Evolutionary conservation across 2,329 filamentous ascomycete species (phyloP).

Genomic region (Diaporthe helianthi): DNA sequence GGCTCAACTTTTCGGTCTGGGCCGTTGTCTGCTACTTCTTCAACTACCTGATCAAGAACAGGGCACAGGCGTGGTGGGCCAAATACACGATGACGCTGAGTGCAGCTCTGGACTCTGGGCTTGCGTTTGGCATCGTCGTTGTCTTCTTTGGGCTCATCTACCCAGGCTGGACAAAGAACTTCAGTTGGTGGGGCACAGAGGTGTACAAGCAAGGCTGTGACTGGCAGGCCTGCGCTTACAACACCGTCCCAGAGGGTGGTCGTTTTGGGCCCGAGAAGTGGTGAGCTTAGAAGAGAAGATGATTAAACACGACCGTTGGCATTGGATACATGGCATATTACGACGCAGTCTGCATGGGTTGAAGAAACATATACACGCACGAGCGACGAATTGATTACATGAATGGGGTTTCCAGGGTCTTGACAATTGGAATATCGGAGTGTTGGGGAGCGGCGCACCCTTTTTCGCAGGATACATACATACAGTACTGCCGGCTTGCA

Average conservation of each 20-base stretch:
- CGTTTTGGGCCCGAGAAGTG: slow-evolving; percentile 71
- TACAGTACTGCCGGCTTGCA: neutral
- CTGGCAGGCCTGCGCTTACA: slow-evolving; percentile 81
- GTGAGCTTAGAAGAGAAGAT: slow-evolving; percentile 44
- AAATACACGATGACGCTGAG: slow-evolving; percentile 92
- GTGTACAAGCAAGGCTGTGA: slow-evolving; percentile 85
- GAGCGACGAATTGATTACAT: slow-evolving; percentile 24
- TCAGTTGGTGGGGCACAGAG: slow-evolving; percentile 90
- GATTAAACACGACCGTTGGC: neutral
- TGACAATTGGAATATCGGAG: neutral
- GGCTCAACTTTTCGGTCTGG: slow-evolving; percentile 89
- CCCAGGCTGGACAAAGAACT: slow-evolving; percentile 74
- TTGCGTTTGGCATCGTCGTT: slow-evolving; percentile 82
- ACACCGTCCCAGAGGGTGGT: slow-evolving; percentile 65
- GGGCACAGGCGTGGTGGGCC: slow-evolving; percentile 80
- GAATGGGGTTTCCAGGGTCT: neutral
- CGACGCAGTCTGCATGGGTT: slow-evolving; percentile 3
- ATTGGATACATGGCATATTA: neutral
- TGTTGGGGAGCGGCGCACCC: neutral
- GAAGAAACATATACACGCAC: neutral
- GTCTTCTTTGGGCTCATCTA: slow-evolving; percentile 90
- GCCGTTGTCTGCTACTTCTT: slow-evolving; percentile 84
- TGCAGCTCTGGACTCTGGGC: slow-evolving; percentile 80
- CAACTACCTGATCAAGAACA: slow-evolving; percentile 76
- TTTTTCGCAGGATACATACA: slow-evolving; percentile 6